A percentile compares a stretch with the other conserved stretches of the same genome.
Conservation (phyloP, 2,329 filamentous ascomycete genomes). For the Verticillium nonalfalfae region DNA sequence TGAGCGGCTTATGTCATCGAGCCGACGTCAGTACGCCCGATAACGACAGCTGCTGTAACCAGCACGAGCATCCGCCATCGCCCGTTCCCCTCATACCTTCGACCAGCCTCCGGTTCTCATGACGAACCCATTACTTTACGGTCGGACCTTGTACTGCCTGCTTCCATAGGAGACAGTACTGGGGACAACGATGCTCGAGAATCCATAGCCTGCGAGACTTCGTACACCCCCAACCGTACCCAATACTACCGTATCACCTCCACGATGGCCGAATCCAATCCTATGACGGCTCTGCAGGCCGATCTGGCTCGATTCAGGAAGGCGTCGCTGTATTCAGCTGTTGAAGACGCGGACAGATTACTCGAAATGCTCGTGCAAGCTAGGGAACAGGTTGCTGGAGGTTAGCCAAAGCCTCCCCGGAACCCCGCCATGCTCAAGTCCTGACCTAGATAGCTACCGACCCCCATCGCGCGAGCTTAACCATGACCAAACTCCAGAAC, state of each 20-base stretch:
- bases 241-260: background rate
- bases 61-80: background rate
- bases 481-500: constrained; percentile 78
- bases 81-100: background rate
- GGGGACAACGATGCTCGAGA: background rate
- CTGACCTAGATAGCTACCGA: constrained; percentile 39
- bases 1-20: background rate
- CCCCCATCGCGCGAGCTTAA: constrained; percentile 63
- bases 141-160: background rate
- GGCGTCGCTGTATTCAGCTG: constrained; percentile 61
- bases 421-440: constrained; percentile 7
- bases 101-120: background rate
- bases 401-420: constrained; percentile 34
- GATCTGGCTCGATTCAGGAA: constrained; percentile 69
- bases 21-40: background rate
- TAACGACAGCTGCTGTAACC: background rate
- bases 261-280: constrained; percentile 31
- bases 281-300: constrained; percentile 54
- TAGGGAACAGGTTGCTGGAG: constrained; percentile 64
- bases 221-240: too few species aligned
- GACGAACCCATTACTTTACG: background rate
- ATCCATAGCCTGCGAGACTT: background rate
- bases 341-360: constrained; percentile 75
- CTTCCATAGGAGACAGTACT: background rate
- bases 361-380: constrained; percentile 72